phyloP scores from a whole-genome alignment of 331 rosid species.

The Malus hybrid region DNA sequence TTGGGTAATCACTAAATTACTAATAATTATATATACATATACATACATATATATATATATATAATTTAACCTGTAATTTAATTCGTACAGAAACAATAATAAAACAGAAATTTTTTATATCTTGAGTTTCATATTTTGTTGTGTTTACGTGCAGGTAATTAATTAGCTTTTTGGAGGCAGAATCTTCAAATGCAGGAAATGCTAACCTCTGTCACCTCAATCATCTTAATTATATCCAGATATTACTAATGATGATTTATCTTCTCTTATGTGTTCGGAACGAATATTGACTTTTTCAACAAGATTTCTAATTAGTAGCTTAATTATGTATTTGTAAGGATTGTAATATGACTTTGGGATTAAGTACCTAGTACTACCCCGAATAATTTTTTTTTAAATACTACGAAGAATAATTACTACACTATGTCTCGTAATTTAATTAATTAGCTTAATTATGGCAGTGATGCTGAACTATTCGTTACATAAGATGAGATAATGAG shows the following conservation, averaged over 20 bases:
- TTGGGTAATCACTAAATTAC: constrained; percentile 40
- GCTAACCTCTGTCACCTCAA: not conserved
- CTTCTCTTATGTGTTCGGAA: not conserved
- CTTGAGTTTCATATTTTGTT: not conserved
- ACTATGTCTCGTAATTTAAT: not conserved
- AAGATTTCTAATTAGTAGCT: not conserved
- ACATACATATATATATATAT: too few species aligned
- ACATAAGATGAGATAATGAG: not conserved
- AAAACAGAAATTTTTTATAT: too few species aligned
- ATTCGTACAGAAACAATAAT: not conserved
- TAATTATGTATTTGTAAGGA: not conserved
- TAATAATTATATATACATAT: not conserved
- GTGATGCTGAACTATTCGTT: not conserved
- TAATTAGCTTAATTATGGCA: not conserved
- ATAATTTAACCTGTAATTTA: not conserved
- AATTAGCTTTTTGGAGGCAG: not conserved
- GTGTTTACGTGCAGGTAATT: not conserved
- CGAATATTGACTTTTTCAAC: too few species aligned
- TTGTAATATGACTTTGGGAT: not conserved
- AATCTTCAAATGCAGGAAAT: not conserved
- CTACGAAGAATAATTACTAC: not conserved
- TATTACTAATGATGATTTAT: too few species aligned
- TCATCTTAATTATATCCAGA: not conserved
- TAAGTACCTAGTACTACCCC: not conserved
- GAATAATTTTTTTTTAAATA: not conserved